These are phyloP conservation scores for Crithidia expoeki DNA, from an alignment of 208 protist genomes.

Conservation along the genomic window DNA sequence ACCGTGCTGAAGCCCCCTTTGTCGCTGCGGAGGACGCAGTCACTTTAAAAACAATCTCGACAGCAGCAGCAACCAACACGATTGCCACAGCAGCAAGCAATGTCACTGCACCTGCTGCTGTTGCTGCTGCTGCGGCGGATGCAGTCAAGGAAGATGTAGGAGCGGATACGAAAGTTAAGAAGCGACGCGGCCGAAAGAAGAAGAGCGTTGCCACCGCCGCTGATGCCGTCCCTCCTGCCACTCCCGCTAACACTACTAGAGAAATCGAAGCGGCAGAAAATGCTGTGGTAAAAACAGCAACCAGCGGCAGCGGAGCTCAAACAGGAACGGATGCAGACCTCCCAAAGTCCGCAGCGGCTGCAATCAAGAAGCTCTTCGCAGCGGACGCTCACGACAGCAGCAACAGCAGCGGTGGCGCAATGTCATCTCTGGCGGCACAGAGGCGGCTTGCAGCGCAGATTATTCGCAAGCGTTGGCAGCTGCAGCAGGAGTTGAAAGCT, in stretches of 20 bases:
- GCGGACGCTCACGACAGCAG: not conserved
- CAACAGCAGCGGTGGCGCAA: not conserved
- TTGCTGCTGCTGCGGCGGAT: not conserved
- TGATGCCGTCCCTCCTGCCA: too few species aligned
- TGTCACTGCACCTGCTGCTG: not conserved
- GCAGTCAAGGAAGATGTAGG: not conserved
- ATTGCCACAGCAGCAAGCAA: not conserved
- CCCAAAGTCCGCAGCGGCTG: constrained; percentile 1
- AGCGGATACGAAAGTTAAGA: not conserved
- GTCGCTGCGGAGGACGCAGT: too few species aligned
- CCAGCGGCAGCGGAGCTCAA: not conserved
- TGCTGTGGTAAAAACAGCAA: not conserved
- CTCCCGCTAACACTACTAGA: too few species aligned
- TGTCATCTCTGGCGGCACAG: constrained; percentile 14
- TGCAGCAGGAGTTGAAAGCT: constrained; percentile 19
- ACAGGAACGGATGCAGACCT: not conserved
- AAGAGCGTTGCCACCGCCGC: not conserved
- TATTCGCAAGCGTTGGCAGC: constrained; percentile 33
- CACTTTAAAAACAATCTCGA: too few species aligned
- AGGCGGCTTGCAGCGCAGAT: constrained; percentile 25
- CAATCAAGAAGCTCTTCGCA: constrained; percentile 7
- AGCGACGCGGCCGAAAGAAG: constrained; percentile 6
- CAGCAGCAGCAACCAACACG: not conserved
- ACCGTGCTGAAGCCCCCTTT: too few species aligned
- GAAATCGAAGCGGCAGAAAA: not conserved